These are phyloP conservation scores for Pythium rhizo-oryzae DNA, from an alignment of 352 stramenopile genomes.

Conservation along the genomic window DNA sequence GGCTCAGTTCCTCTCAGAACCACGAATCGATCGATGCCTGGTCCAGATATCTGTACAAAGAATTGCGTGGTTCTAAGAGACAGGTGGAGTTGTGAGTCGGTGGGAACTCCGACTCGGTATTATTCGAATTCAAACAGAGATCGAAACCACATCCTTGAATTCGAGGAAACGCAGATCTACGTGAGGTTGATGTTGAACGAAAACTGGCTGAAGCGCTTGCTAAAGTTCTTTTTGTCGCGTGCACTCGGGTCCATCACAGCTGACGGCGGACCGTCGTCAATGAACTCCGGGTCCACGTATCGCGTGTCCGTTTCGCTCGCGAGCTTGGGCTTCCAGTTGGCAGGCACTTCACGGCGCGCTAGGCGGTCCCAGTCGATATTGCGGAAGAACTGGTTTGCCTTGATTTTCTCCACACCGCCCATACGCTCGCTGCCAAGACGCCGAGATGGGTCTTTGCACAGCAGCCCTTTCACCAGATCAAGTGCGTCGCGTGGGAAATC, in stretches of 20 bases:
- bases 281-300: slow-evolving; percentile 90
- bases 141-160: neutral
- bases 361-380: slow-evolving; percentile 80
- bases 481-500: slow-evolving; percentile 78
- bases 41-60: too few relatives aligned
- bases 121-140: too few relatives aligned
- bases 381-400: slow-evolving; percentile 71
- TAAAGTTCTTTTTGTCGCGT: slow-evolving; percentile 60
- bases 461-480: slow-evolving; percentile 72
- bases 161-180: neutral
- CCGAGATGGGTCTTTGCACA: slow-evolving; percentile 73
- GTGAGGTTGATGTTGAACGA: slow-evolving; percentile 88
- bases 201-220: slow-evolving; percentile 90
- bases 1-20: too few relatives aligned
- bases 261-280: slow-evolving; percentile 81
- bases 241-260: slow-evolving; percentile 77
- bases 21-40: too few relatives aligned
- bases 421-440: slow-evolving; percentile 68
- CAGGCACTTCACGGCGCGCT: slow-evolving; percentile 67
- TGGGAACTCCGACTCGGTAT: too few relatives aligned
- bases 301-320: slow-evolving; percentile 84
- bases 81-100: too few relatives aligned
- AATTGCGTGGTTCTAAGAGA: too few relatives aligned
- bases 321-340: slow-evolving; percentile 84
- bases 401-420: slow-evolving; percentile 74